phyloP scores from a whole-genome alignment of 768 basidiomycete genomes.

The Dendrothele bispora region DNA sequence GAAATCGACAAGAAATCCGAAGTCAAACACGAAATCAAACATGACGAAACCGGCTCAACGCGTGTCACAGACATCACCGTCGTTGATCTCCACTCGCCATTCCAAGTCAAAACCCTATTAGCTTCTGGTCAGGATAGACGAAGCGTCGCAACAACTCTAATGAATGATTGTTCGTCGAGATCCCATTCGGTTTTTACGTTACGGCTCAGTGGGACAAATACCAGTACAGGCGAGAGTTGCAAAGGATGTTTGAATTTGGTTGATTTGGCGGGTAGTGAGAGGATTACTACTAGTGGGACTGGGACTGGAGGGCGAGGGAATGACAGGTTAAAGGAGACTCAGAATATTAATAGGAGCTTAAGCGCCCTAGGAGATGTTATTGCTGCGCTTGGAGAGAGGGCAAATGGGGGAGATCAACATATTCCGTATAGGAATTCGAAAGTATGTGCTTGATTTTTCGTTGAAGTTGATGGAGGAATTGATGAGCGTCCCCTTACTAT shows the following conservation, averaged over 20 bases:
- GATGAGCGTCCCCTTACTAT: conserved; percentile 20
- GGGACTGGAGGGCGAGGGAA: conserved; percentile 74
- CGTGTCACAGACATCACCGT: conserved; percentile 82
- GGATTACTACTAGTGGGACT: conserved; percentile 50
- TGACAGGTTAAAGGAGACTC: conserved; percentile 86
- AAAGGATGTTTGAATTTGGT: conserved; percentile 88
- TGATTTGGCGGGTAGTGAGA: conserved; percentile 89
- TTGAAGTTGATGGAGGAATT: conserved; percentile 21
- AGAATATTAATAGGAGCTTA: conserved; percentile 88
- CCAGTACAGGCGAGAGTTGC: conserved; percentile 70
- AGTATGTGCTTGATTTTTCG: conserved; percentile 38
- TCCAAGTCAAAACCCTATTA: conserved; percentile 76
- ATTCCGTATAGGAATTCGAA: conserved; percentile 95
- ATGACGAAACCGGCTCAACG: conserved; percentile 72
- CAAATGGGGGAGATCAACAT: conserved; percentile 73
- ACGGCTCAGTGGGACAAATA: conserved; percentile 74
- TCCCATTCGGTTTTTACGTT: conserved; percentile 93
- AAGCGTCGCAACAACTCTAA: conserved; percentile 86
- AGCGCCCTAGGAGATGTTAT: conserved; percentile 94
- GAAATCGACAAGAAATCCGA: conserved; percentile 88
- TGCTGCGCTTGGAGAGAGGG: conserved; percentile 81
- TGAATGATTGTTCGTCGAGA: conserved; percentile 93
- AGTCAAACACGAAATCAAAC: conserved; percentile 96
- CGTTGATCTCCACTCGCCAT: conserved; percentile 67
- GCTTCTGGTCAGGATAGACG: conserved; percentile 74